These are phyloP conservation scores for Lophium mytilinum DNA, from an alignment of 495 filamentous ascomycete species.

Conservation along the genomic window DNA sequence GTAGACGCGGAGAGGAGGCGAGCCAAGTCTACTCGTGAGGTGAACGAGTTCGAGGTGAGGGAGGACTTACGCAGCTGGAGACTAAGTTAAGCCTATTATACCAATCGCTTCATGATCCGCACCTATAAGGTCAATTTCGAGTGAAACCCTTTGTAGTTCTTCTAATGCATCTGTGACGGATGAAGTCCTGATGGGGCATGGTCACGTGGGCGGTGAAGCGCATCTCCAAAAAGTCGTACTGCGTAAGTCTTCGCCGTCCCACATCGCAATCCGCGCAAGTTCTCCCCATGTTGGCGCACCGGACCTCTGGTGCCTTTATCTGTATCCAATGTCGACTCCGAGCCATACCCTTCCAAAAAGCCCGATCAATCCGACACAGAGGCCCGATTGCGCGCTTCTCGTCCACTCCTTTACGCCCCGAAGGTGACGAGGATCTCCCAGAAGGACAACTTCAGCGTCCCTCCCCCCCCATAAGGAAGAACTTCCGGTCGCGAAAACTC, in stretches of 20 bases:
- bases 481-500: neutral
- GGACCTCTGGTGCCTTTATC: constrained; percentile 21
- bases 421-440: constrained; percentile 1
- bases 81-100: constrained; percentile 5
- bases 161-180: neutral
- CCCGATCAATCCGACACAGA: neutral
- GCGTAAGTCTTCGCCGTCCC: neutral
- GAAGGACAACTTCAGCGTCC: neutral
- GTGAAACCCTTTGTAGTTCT: neutral
- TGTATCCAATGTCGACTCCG: constrained; percentile 22
- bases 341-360: neutral
- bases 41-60: constrained; percentile 36
- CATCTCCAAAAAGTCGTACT: neutral
- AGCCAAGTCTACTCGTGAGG: constrained; percentile 25
- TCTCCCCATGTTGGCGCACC: constrained; percentile 22
- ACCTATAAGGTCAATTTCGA: no score
- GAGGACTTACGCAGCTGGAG: constrained; percentile 40
- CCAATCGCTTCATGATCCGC: neutral
- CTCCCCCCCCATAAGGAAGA: neutral
- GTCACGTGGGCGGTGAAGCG: neutral
- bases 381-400: constrained; percentile 11
- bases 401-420: constrained; percentile 1
- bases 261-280: neutral
- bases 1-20: constrained; percentile 20
- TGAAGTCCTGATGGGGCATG: no score